Evolutionary conservation across 495 filamentous ascomycete species (phyloP).

Genomic region (Rusavskia elegans): DNA sequence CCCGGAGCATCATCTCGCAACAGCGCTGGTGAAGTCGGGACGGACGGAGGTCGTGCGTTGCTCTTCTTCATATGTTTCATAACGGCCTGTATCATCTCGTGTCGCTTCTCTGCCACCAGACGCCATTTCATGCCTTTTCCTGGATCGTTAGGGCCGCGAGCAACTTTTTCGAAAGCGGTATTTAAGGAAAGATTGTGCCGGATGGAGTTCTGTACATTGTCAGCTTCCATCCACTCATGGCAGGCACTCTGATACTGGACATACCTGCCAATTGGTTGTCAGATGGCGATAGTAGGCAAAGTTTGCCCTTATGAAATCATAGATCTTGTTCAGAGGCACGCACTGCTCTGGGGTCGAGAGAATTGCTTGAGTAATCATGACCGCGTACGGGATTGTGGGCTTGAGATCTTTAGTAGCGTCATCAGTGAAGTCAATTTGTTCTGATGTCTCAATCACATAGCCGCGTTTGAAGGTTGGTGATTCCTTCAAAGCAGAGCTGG

Average conservation of each 20-base stretch:
- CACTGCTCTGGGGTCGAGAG: slow-evolving; percentile 70
- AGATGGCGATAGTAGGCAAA: slow-evolving; percentile 86
- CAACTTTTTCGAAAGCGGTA: slow-evolving; percentile 81
- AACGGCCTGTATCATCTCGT: slow-evolving; percentile 32
- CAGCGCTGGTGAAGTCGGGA: slow-evolving; percentile 35
- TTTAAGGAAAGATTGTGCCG: slow-evolving; percentile 90
- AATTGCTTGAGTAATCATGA: slow-evolving; percentile 92
- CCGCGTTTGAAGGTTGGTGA: slow-evolving; percentile 46
- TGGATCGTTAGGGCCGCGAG: slow-evolving; percentile 81
- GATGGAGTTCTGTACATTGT: slow-evolving; percentile 63
- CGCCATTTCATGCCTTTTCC: slow-evolving; percentile 99
- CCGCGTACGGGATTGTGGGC: slow-evolving; percentile 89
- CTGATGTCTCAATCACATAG: slow-evolving; percentile 56
- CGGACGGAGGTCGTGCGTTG: slow-evolving; percentile 31
- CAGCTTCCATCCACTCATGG: slow-evolving; percentile 2
- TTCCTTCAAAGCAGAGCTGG: slow-evolving; percentile 31
- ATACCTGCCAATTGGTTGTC: slow-evolving; percentile 75
- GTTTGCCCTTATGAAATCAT: slow-evolving; percentile 71
- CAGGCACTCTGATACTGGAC: neutral
- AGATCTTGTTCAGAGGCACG: slow-evolving; percentile 76
- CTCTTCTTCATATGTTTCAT: slow-evolving; percentile 9
- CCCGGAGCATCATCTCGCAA: neutral
- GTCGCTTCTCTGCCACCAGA: slow-evolving; percentile 62
- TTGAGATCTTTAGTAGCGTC: slow-evolving; percentile 80
- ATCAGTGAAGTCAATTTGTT: slow-evolving; percentile 70